Evolutionary conservation across 148 eudicot species (phyloP).

Genomic region (Cornus florida): DNA sequence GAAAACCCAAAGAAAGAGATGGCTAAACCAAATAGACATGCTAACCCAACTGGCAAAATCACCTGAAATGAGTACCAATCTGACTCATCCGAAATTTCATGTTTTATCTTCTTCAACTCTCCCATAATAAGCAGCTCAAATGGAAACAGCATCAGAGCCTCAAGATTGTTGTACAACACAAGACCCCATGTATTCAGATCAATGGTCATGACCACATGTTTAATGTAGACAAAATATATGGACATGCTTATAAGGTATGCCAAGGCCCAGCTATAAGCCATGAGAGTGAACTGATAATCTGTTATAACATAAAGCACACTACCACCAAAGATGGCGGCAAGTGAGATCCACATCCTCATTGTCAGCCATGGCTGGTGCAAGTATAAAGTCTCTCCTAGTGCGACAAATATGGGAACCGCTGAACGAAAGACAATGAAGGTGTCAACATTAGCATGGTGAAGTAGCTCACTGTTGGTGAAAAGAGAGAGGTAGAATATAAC

Average conservation of each 20-base stretch:
- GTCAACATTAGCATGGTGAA: constrained; percentile 94
- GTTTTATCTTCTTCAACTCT: constrained; percentile 89
- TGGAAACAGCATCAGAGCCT: constrained; percentile 87
- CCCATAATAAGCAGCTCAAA: constrained; percentile 94
- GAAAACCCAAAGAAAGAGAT: constrained; percentile 98
- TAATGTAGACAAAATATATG: constrained; percentile 91
- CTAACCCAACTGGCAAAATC: constrained; percentile 81
- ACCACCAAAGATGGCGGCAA: constrained; percentile 82
- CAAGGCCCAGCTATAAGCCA: constrained; percentile 93
- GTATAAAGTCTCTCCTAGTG: constrained; percentile 84
- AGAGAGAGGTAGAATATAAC: constrained; percentile 92
- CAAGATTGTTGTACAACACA: constrained; percentile 93
- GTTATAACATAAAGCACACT: constrained; percentile 86
- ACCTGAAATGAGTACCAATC: constrained; percentile 83
- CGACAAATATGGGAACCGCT: constrained; percentile 94
- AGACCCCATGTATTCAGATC: constrained; percentile 97
- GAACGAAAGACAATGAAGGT: constrained; percentile 95
- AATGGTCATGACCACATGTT: constrained; percentile 97
- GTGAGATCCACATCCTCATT: constrained; percentile 80
- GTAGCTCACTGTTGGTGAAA: constrained; percentile 95
- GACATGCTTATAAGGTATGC: constrained; percentile 96
- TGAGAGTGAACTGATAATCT: constrained; percentile 88
- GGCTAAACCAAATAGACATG: constrained; percentile 87
- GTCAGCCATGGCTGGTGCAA: constrained; percentile 97
- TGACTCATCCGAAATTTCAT: constrained; percentile 71